These are phyloP conservation scores for Mycena citricolor DNA, from an alignment of 1,284 basidiomycete genomes.

Conservation along the genomic window DNA sequence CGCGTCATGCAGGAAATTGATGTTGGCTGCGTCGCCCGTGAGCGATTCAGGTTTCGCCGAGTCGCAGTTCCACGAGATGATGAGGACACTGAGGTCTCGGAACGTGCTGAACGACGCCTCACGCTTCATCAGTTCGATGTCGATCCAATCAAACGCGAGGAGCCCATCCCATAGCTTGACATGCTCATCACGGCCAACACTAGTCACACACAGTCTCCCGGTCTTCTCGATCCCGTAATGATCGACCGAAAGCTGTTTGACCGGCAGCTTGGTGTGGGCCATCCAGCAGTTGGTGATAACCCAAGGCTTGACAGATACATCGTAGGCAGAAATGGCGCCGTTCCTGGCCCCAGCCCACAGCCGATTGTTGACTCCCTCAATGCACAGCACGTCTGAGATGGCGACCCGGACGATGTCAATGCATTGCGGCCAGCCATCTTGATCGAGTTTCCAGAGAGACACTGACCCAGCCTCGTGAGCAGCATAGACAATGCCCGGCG, in stretches of 20 bases:
- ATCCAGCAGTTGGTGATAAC: constrained; percentile 86
- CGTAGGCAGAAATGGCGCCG: constrained; percentile 84
- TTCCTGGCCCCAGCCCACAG: constrained; percentile 86
- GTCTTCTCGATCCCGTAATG: constrained; percentile 67
- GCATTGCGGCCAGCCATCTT: constrained; percentile 57
- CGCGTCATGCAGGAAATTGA: constrained; percentile 71
- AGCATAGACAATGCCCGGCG: constrained; percentile 73
- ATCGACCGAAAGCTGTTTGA: constrained; percentile 73
- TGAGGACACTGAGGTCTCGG: constrained; percentile 76
- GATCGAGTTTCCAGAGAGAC: constrained; percentile 69
- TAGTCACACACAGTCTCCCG: constrained; percentile 70
- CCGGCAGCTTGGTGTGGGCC: constrained; percentile 80
- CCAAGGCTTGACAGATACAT: constrained; percentile 76
- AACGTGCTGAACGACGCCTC: constrained; percentile 81
- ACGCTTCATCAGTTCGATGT: constrained; percentile 71
- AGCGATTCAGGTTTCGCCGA: constrained; percentile 82
- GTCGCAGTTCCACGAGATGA: constrained; percentile 94
- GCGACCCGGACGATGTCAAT: constrained; percentile 75
- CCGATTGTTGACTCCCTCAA: constrained; percentile 78
- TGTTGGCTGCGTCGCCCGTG: constrained; percentile 58
- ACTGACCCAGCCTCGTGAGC: constrained; percentile 93
- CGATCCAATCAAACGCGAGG: constrained; percentile 83
- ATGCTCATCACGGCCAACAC: constrained; percentile 74
- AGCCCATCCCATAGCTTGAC: constrained; percentile 91
- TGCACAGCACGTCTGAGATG: constrained; percentile 72